phyloP scores from a whole-genome alignment of 768 basidiomycete species.

The Polyporus arcularius region DNA sequence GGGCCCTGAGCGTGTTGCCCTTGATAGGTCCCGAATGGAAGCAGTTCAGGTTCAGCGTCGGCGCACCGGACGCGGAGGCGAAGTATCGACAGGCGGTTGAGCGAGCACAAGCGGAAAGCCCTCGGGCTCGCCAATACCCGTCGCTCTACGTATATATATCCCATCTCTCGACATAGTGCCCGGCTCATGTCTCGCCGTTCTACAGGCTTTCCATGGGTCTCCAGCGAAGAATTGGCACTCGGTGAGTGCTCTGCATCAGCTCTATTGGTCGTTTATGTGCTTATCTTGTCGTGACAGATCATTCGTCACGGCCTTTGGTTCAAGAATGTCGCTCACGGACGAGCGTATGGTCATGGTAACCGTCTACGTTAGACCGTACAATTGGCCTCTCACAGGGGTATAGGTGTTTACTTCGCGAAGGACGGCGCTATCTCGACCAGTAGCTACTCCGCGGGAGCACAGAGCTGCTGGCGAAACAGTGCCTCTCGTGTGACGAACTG shows the following conservation, averaged over 20 bases:
- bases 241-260: constrained; percentile 35
- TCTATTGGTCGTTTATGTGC: background rate
- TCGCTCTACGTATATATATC: constrained; percentile 32
- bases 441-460: constrained; percentile 38
- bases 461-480: constrained; percentile 54
- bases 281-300: constrained; percentile 42
- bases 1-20: background rate
- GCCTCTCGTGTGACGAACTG: constrained; percentile 47
- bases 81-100: constrained; percentile 53
- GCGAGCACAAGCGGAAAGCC: constrained; percentile 37
- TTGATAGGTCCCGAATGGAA: constrained; percentile 47
- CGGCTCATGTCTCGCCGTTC: background rate
- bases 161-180: background rate
- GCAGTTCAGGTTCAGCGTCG: constrained; percentile 73
- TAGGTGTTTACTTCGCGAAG: constrained; percentile 70
- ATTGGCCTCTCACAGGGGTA: no score
- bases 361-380: background rate
- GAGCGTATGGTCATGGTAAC: constrained; percentile 64
- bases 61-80: constrained; percentile 71
- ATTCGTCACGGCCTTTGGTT: constrained; percentile 74
- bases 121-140: constrained; percentile 45
- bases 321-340: constrained; percentile 54
- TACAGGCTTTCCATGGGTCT: constrained; percentile 70
- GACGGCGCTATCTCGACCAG: constrained; percentile 53
- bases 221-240: constrained; percentile 71